phyloP scores from a whole-genome alignment of 2,329 filamentous ascomycete genomes.

The Exserohilum turcica region DNA sequence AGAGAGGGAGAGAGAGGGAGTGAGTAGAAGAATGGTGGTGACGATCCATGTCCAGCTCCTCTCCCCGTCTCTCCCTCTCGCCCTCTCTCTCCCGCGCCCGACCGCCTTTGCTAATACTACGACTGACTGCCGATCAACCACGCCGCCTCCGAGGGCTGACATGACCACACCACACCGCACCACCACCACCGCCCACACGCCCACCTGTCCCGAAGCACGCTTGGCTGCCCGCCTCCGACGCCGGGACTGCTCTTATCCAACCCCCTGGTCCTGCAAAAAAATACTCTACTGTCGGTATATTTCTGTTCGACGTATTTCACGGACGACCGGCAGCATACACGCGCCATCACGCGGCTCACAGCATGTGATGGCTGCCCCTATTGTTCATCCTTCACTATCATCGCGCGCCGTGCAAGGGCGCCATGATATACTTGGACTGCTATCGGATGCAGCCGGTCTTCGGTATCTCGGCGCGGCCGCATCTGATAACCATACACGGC shows the following conservation, averaged over 20 bases:
- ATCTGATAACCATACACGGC: slow-evolving; percentile 17
- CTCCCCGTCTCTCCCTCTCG: too few relatives aligned
- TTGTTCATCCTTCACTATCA: neutral
- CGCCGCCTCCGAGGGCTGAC: slow-evolving; percentile 15
- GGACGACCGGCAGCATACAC: neutral
- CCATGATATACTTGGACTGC: neutral
- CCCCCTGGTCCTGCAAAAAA: slow-evolving; percentile 8
- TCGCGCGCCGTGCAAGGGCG: slow-evolving; percentile 3
- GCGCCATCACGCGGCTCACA: neutral
- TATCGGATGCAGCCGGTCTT: slow-evolving; percentile 1
- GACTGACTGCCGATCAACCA: slow-evolving; percentile 12
- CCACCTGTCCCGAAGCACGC: slow-evolving; percentile 14
- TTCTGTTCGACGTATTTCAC: too few relatives aligned
- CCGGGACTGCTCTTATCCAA: slow-evolving; percentile 3
- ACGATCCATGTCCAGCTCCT: slow-evolving; percentile 16
- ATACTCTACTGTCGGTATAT: too few relatives aligned
- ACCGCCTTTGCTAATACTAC: slow-evolving; percentile 3
- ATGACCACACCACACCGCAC: slow-evolving; percentile 9
- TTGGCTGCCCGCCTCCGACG: neutral
- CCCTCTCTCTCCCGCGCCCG: slow-evolving; percentile 1
- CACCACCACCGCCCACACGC: slow-evolving; percentile 9
- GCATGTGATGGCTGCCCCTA: neutral
- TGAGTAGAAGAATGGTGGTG: slow-evolving; percentile 19
- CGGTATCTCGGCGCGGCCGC: slow-evolving; percentile 8
- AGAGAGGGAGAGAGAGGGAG: too few relatives aligned